Evolutionary conservation across 257 asterid species (phyloP).

Genomic region (Forsythia viridissima): DNA sequence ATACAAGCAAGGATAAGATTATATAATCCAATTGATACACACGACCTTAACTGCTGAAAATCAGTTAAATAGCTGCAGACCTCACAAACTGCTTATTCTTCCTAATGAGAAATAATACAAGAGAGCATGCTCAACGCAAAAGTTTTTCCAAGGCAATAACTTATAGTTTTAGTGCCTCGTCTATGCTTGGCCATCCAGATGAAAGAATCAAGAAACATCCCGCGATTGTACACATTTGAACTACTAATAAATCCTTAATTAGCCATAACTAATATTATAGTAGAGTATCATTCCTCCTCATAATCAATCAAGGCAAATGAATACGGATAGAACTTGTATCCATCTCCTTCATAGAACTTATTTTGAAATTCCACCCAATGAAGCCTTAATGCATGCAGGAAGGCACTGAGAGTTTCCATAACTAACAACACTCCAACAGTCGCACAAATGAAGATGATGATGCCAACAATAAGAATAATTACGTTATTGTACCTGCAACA

Average conservation of each 20-base stretch:
- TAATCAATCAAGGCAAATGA: constrained; percentile 51
- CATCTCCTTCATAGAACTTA: constrained; percentile 97
- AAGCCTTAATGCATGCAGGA: constrained; percentile 93
- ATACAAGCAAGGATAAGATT: neutral
- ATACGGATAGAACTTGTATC: constrained; percentile 86
- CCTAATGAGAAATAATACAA: constrained; percentile 26
- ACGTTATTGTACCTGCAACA: constrained; percentile 78
- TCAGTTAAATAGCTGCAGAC: constrained; percentile 35
- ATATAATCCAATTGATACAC: neutral
- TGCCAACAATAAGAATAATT: constrained; percentile 65
- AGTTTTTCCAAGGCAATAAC: constrained; percentile 16
- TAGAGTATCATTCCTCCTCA: constrained; percentile 68
- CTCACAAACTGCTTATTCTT: constrained; percentile 51
- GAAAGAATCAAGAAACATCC: constrained; percentile 43
- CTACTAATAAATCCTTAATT: constrained; percentile 28
- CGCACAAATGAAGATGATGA: constrained; percentile 71
- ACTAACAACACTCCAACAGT: constrained; percentile 93
- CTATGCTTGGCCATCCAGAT: constrained; percentile 36
- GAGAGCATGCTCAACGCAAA: constrained; percentile 19
- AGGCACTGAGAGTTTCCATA: constrained; percentile 98
- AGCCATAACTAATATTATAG: neutral
- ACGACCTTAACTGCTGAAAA: neutral
- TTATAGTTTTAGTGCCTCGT: constrained; percentile 27
- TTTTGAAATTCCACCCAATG: constrained; percentile 99
- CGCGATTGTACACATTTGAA: constrained; percentile 28